Conservation (phyloP, 2,329 filamentous ascomycete genomes). For the Fusarium clavum region DNA sequence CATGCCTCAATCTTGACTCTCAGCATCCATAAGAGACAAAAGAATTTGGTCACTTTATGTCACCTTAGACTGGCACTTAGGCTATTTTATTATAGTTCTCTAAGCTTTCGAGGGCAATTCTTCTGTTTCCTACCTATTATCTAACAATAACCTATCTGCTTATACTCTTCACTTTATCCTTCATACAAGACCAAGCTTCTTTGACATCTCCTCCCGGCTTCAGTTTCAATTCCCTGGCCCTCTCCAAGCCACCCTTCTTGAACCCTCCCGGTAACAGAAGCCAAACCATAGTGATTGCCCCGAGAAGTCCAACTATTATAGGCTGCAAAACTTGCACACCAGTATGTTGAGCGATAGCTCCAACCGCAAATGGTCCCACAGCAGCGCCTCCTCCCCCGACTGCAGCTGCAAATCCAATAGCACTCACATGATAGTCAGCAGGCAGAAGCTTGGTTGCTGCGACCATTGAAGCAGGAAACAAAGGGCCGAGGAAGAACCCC, state of each 20-base stretch:
- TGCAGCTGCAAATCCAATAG: conserved; percentile 83
- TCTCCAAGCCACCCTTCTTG: conserved; percentile 55
- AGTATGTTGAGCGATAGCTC: conserved; percentile 70
- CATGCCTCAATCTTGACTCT: background rate
- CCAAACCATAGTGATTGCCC: conserved; percentile 60
- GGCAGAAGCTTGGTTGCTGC: conserved; percentile 80
- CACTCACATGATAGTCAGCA: conserved; percentile 78
- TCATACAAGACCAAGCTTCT: conserved; percentile 32
- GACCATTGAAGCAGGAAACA: conserved; percentile 82
- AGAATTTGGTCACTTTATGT: too few species aligned
- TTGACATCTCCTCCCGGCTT: conserved; percentile 52
- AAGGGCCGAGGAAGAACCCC: conserved; percentile 82
- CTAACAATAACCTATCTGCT: background rate
- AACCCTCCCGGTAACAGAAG: conserved; percentile 55
- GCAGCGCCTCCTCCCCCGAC: conserved; percentile 81
- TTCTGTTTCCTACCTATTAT: too few species aligned
- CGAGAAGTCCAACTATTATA: conserved; percentile 62
- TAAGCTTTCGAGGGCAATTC: too few species aligned
- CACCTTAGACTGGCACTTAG: too few species aligned
- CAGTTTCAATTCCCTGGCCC: conserved; percentile 52
- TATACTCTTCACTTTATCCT: conserved; percentile 2
- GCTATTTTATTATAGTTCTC: too few species aligned
- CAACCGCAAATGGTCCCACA: conserved; percentile 73
- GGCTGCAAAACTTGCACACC: conserved; percentile 69
- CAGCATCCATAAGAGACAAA: too few species aligned